These are phyloP conservation scores for Pythium aquatile DNA, from an alignment of 352 stramenopile genomes.

Conservation along the genomic window DNA sequence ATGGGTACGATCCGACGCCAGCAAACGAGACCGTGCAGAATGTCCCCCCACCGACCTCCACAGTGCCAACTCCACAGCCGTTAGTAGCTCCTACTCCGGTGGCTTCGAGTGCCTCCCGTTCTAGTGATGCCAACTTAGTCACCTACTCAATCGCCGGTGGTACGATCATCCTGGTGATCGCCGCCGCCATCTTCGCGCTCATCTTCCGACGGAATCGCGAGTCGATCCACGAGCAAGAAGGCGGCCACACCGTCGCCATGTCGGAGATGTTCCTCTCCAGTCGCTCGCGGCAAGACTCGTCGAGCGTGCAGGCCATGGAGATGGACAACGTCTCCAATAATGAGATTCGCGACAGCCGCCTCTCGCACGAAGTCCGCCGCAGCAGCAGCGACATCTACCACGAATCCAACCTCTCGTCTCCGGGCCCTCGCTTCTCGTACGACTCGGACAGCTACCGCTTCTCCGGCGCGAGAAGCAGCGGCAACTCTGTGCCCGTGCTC, in stretches of 20 bases:
- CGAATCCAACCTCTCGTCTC: conserved; percentile 16
- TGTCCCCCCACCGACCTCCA: conserved; percentile 2
- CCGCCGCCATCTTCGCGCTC: conserved; percentile 13
- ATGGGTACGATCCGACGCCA: not conserved
- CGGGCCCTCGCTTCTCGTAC: conserved; percentile 8
- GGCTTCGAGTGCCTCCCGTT: not conserved
- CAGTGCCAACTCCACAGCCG: conserved; percentile 8
- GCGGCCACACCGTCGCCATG: conserved; percentile 23
- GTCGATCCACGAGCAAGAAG: conserved; percentile 17
- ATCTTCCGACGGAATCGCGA: conserved; percentile 22
- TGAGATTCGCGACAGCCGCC: not conserved
- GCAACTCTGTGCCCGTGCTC: conserved; percentile 15
- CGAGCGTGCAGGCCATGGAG: not conserved
- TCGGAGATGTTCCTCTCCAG: conserved; percentile 28
- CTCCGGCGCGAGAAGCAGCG: not conserved
- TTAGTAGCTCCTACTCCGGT: not conserved
- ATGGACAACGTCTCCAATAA: not conserved
- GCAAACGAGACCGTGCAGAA: conserved; percentile 19
- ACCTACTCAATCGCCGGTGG: conserved; percentile 13
- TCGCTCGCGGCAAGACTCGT: not conserved
- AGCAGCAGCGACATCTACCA: conserved; percentile 13
- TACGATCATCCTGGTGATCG: conserved; percentile 12
- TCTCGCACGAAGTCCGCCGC: conserved; percentile 16
- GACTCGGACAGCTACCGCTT: conserved; percentile 27
- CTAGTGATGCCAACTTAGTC: conserved; percentile 5